These are phyloP conservation scores for Petrea volubilis DNA, from an alignment of 257 asterid genomes.

Conservation along the genomic window DNA sequence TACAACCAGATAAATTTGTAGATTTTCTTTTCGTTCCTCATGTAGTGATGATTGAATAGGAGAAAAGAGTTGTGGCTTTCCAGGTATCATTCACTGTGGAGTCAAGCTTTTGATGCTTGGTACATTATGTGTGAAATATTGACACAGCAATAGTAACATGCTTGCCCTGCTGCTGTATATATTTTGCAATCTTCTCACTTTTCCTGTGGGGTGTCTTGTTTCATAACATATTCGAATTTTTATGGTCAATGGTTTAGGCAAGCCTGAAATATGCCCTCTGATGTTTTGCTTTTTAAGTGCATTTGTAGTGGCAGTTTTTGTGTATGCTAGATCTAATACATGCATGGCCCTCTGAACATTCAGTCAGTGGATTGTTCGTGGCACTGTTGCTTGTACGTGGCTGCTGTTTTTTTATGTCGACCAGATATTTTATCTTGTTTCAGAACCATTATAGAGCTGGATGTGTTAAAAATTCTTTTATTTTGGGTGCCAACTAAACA, in stretches of 20 bases:
- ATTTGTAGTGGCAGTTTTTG: too few species aligned
- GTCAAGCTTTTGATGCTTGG: neutral
- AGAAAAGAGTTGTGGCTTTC: neutral
- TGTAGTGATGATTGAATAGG: slow-evolving; percentile 10
- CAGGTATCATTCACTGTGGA: neutral
- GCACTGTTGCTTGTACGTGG: too few species aligned
- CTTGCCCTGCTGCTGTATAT: neutral
- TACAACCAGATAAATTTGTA: slow-evolving; percentile 15
- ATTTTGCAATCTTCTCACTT: neutral
- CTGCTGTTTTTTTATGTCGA: too few species aligned
- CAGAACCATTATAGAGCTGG: too few species aligned
- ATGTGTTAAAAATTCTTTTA: too few species aligned
- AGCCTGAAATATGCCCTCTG: too few species aligned
- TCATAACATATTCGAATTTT: neutral
- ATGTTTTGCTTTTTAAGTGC: too few species aligned
- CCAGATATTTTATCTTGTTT: too few species aligned
- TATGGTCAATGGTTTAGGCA: neutral
- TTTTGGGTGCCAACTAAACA: too few species aligned
- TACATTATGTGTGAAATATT: neutral
- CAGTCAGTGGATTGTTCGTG: too few species aligned
- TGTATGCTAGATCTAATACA: too few species aligned
- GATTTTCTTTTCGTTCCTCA: neutral
- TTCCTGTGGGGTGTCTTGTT: neutral
- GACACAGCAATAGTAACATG: neutral
- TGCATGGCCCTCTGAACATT: too few species aligned